phyloP scores from a whole-genome alignment of 2,329 filamentous ascomycete genomes.

The Apiospora phragmitis region DNA sequence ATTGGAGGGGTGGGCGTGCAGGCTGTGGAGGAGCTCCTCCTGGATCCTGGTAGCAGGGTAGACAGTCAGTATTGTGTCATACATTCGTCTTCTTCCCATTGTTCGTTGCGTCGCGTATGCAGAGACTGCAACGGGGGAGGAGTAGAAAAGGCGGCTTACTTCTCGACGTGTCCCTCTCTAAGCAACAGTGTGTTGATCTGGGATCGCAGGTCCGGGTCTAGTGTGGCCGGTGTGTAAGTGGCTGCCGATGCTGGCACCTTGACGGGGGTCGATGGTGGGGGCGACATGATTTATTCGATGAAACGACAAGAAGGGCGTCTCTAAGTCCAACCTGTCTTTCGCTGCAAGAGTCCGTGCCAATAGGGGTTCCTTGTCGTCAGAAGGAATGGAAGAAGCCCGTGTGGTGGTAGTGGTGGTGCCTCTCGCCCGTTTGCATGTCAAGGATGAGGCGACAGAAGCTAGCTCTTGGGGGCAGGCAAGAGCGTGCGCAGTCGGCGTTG shows the following conservation, averaged over 20 bases:
- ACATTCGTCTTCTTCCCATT: background rate
- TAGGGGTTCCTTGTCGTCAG: background rate
- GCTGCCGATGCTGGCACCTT: slow-evolving; percentile 62
- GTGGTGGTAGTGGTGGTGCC: background rate
- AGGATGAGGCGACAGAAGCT: background rate
- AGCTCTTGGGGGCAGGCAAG: background rate
- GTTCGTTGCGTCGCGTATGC: background rate
- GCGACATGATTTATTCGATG: slow-evolving; percentile 39
- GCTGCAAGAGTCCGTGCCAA: background rate
- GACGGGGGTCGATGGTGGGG: slow-evolving; percentile 50
- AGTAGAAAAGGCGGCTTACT: slow-evolving; percentile 41
- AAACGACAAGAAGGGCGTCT: background rate
- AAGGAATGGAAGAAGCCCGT: background rate
- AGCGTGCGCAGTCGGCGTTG: background rate
- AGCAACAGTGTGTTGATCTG: slow-evolving; percentile 62
- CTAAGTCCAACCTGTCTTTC: background rate
- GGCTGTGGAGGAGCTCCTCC: slow-evolving; percentile 62
- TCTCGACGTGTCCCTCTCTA: slow-evolving; percentile 58
- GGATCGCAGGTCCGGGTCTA: slow-evolving; percentile 62
- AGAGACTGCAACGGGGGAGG: background rate
- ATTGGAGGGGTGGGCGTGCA: slow-evolving; percentile 59
- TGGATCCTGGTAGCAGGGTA: slow-evolving; percentile 52
- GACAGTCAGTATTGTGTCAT: slow-evolving; percentile 15
- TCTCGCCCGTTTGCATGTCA: background rate
- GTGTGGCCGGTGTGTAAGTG: slow-evolving; percentile 59